A percentile compares a stretch with the other conserved stretches of the same genome.
These are phyloP conservation scores for Neophaeococcomyces aloes DNA, from an alignment of 2,329 filamentous ascomycete species.

Conservation along the genomic window DNA sequence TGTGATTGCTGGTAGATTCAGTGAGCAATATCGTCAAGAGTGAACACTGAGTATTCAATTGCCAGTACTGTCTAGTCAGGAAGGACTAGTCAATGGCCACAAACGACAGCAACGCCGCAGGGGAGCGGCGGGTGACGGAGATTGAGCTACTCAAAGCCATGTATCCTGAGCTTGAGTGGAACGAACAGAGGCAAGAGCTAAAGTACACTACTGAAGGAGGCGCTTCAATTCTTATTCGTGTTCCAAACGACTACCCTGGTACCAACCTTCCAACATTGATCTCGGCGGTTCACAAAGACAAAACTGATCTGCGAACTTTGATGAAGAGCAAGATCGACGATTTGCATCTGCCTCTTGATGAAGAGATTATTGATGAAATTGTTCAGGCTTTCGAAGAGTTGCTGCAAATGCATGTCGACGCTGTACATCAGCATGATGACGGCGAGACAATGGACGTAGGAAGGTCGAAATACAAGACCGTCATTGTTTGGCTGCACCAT, in stretches of 20 bases:
- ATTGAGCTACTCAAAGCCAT: conserved; percentile 17
- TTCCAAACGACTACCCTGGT: conserved; percentile 12
- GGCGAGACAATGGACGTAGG: neutral
- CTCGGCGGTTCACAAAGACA: conserved; percentile 9
- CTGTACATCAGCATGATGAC: neutral
- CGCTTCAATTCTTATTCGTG: conserved; percentile 8
- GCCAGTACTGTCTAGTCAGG: too few relatives aligned
- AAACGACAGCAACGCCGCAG: too few relatives aligned
- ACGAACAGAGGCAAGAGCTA: conserved; percentile 11
- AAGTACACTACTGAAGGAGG: conserved; percentile 8
- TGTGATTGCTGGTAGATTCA: too few relatives aligned
- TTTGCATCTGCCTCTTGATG: conserved; percentile 3
- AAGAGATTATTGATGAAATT: conserved; percentile 16
- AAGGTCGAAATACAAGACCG: conserved; percentile 10
- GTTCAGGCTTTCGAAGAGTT: conserved; percentile 12
- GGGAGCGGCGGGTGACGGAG: conserved; percentile 15
- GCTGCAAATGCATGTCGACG: neutral
- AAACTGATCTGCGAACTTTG: conserved; percentile 12
- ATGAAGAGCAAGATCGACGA: conserved; percentile 6
- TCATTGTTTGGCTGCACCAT: conserved; percentile 20
- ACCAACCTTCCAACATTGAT: conserved; percentile 12
- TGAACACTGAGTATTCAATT: too few relatives aligned
- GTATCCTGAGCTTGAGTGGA: conserved; percentile 14
- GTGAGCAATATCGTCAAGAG: too few relatives aligned
- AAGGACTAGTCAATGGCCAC: too few relatives aligned